Conservation (phyloP, 306 rosid genomes). For the Trifolium repens region DNA sequence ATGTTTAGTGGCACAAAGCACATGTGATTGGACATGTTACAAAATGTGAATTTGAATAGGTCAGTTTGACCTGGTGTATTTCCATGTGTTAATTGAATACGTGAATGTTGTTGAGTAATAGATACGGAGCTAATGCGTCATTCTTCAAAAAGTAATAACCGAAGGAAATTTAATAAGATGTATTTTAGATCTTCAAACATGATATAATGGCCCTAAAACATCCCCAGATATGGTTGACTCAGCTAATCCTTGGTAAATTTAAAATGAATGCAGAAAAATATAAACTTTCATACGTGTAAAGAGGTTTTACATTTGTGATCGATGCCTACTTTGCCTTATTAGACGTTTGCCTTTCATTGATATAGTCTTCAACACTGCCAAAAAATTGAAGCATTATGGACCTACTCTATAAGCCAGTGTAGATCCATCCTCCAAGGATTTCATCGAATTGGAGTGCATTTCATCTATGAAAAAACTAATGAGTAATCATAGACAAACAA, state of each 20-base stretch:
- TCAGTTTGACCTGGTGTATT: slow-evolving; percentile 1
- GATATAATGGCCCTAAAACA: slow-evolving; percentile 19
- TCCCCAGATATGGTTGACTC: slow-evolving; percentile 17
- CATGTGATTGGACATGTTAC: not conserved
- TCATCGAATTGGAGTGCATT: slow-evolving; percentile 24
- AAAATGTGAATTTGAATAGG: slow-evolving; percentile 1
- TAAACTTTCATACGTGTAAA: not conserved
- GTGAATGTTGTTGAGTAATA: slow-evolving; percentile 34
- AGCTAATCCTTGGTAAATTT: slow-evolving; percentile 8
- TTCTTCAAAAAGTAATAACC: slow-evolving; percentile 10
- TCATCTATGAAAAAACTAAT: slow-evolving; percentile 3
- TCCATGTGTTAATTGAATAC: not conserved
- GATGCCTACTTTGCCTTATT: slow-evolving; percentile 1
- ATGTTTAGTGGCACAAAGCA: slow-evolving; percentile 3
- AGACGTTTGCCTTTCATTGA: slow-evolving; percentile 2
- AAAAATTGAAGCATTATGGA: slow-evolving; percentile 12
- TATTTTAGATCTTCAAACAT: slow-evolving; percentile 12
- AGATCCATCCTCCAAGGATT: slow-evolving; percentile 32
- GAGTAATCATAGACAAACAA: slow-evolving; percentile 28
- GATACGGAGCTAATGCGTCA: slow-evolving; percentile 3
- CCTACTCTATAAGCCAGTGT: slow-evolving; percentile 30
- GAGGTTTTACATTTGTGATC: not conserved
- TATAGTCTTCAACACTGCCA: slow-evolving; percentile 3
- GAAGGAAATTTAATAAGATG: slow-evolving; percentile 16
- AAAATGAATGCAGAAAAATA: slow-evolving; percentile 13